phyloP scores from a whole-genome alignment of 495 filamentous ascomycete genomes.

The Bathelium albidoporum region DNA sequence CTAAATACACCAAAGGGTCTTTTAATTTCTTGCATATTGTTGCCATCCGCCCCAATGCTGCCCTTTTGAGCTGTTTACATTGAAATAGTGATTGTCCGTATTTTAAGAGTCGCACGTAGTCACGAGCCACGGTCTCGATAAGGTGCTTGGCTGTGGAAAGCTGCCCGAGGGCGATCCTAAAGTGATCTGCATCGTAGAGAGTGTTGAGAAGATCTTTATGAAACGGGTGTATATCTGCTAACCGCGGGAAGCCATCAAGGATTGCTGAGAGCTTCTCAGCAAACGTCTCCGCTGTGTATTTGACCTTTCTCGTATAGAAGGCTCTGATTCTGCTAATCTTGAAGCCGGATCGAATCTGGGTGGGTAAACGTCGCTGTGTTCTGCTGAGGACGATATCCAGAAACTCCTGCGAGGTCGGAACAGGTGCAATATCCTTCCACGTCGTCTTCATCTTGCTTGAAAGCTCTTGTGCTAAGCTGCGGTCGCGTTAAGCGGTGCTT shows the following conservation, averaged over 20 bases:
- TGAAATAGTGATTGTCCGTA: slow-evolving; percentile 95
- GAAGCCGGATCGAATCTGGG: slow-evolving; percentile 92
- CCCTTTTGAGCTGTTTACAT: slow-evolving; percentile 87
- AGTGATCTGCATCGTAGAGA: slow-evolving; percentile 94
- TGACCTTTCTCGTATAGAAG: slow-evolving; percentile 97
- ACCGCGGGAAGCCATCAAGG: slow-evolving; percentile 83
- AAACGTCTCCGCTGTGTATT: slow-evolving; percentile 97
- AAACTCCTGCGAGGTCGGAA: slow-evolving; percentile 90
- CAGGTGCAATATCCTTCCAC: slow-evolving; percentile 75
- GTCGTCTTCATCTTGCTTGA: slow-evolving; percentile 51
- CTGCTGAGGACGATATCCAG: slow-evolving; percentile 91
- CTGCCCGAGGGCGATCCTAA: slow-evolving; percentile 91
- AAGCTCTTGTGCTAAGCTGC: not conserved
- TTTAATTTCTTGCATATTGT: slow-evolving; percentile 89
- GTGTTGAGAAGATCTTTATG: slow-evolving; percentile 81
- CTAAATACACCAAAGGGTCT: slow-evolving; percentile 87
- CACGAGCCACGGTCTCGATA: slow-evolving; percentile 88
- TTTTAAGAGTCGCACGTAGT: slow-evolving; percentile 88
- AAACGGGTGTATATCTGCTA: slow-evolving; percentile 95
- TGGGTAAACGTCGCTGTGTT: slow-evolving; percentile 88
- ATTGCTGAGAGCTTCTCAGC: slow-evolving; percentile 83
- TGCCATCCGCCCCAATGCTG: slow-evolving; percentile 87
- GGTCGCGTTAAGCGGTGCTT: not conserved
- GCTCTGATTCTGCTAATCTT: slow-evolving; percentile 92
- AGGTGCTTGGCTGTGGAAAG: slow-evolving; percentile 91